phyloP scores from a whole-genome alignment of 257 asterid species.

The Penstemon newberryi region DNA sequence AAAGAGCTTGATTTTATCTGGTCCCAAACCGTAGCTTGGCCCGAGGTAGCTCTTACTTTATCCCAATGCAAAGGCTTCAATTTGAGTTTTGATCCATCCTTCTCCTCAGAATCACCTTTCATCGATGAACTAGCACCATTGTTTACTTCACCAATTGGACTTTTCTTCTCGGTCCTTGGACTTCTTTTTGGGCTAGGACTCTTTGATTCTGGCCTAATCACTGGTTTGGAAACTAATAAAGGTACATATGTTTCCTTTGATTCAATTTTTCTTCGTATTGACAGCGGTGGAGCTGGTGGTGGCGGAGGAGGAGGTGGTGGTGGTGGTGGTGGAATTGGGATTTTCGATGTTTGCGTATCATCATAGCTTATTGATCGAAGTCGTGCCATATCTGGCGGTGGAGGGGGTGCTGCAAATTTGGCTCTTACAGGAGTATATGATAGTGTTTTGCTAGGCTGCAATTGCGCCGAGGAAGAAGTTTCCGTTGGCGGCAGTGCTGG shows the following conservation, averaged over 20 bases:
- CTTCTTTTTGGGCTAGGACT: conserved; percentile 39
- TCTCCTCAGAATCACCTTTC: conserved; percentile 45
- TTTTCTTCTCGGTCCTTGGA: conserved; percentile 33
- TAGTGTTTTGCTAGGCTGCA: conserved; percentile 37
- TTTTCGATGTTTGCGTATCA: conserved; percentile 35
- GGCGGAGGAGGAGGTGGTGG: conserved; percentile 52
- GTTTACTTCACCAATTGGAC: conserved; percentile 31
- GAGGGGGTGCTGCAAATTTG: conserved; percentile 78
- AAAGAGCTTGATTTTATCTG: conserved; percentile 87
- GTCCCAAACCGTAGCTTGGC: conserved; percentile 95
- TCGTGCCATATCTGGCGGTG: conserved; percentile 72
- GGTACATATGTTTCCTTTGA: conserved; percentile 27
- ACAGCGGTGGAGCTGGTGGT: conserved; percentile 38
- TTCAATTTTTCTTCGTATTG: conserved; percentile 39
- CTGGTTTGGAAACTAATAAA: conserved; percentile 37
- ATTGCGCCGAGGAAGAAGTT: conserved; percentile 30
- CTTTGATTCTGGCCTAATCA: conserved; percentile 35
- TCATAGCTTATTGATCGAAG: conserved; percentile 61
- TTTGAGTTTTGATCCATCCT: conserved; percentile 69
- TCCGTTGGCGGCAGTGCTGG: neutral
- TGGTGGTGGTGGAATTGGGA: conserved; percentile 50
- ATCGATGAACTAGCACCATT: conserved; percentile 39
- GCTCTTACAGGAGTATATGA: conserved; percentile 57
- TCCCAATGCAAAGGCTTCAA: conserved; percentile 98
- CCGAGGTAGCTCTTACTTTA: conserved; percentile 93